Percentiles rank a stretch among this genome's conserved stretches.
These are phyloP conservation scores for Draba incana DNA, from an alignment of 345 rosid species.

Conservation along the genomic window DNA sequence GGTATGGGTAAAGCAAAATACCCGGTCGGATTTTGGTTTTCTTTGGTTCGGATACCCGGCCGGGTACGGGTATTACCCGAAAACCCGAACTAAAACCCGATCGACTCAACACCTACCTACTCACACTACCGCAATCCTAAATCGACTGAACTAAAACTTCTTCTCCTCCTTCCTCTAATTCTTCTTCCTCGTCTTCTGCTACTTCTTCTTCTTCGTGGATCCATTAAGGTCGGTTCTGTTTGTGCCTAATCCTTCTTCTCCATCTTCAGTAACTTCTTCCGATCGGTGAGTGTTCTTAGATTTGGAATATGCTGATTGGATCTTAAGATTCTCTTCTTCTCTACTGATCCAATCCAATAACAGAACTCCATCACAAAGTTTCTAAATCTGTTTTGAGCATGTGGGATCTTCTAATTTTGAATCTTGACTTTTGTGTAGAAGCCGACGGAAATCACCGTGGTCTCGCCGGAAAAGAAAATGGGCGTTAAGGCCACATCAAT, in stretches of 20 bases:
- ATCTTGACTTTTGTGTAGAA: slow-evolving; percentile 42
- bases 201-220: slow-evolving; percentile 65
- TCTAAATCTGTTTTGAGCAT: not conserved
- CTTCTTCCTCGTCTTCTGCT: slow-evolving; percentile 49
- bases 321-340: slow-evolving; percentile 29
- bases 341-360: slow-evolving; percentile 7
- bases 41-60: too few species aligned
- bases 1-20: too few species aligned
- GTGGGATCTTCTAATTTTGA: slow-evolving; percentile 11
- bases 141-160: too few species aligned
- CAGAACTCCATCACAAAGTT: slow-evolving; percentile 18
- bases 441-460: slow-evolving; percentile 92
- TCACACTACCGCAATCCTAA: too few species aligned
- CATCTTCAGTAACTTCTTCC: slow-evolving; percentile 74
- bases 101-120: too few species aligned
- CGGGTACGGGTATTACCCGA: too few species aligned
- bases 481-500: slow-evolving; percentile 72
- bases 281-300: slow-evolving; percentile 72
- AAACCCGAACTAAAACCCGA: too few species aligned
- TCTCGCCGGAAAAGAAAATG: slow-evolving; percentile 87
- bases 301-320: slow-evolving; percentile 24
- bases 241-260: slow-evolving; percentile 83
- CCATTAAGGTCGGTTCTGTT: slow-evolving; percentile 90
- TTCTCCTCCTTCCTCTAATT: slow-evolving; percentile 29
- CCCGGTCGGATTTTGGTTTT: too few species aligned